phyloP scores from a whole-genome alignment of 2,329 filamentous ascomycete genomes.

The Fusarium graminum region DNA sequence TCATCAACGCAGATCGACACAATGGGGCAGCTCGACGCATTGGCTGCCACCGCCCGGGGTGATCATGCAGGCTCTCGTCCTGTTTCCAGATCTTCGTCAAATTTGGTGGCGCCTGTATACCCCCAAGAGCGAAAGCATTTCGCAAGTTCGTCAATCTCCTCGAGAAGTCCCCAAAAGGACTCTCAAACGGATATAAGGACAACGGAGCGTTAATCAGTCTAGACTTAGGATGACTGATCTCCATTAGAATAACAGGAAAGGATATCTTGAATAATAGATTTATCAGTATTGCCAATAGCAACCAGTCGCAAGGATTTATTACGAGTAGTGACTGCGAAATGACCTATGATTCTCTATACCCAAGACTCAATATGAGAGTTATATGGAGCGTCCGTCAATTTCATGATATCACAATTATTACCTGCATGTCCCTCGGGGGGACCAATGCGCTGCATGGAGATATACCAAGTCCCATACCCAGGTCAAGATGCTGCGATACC shows the following conservation, averaged over 20 bases:
- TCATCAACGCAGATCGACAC: slow-evolving; percentile 72
- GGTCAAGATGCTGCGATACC: neutral
- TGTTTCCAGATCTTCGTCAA: slow-evolving; percentile 26
- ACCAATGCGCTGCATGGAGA: neutral
- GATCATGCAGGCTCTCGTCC: slow-evolving; percentile 59
- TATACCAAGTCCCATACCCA: neutral
- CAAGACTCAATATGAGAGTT: neutral
- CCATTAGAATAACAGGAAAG: neutral
- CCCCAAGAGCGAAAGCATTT: neutral
- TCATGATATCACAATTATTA: neutral
- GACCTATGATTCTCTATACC: neutral
- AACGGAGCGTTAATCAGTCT: slow-evolving; percentile 4
- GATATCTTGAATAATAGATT: neutral
- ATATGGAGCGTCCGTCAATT: neutral
- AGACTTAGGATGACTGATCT: neutral
- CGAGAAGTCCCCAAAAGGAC: slow-evolving; percentile 18
- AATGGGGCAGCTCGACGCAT: slow-evolving; percentile 88
- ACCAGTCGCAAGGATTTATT: neutral
- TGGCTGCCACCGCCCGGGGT: slow-evolving; percentile 90
- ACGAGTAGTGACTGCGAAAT: neutral
- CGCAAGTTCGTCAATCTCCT: slow-evolving; percentile 16
- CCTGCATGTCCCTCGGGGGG: neutral
- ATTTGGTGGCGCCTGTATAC: slow-evolving; percentile 10
- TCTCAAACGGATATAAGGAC: slow-evolving; percentile 22
- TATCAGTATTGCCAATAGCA: neutral